Base-by-base conservation (phyloP, 2,329 filamentous ascomycete species). In the Colletotrichum sp. region DNA sequence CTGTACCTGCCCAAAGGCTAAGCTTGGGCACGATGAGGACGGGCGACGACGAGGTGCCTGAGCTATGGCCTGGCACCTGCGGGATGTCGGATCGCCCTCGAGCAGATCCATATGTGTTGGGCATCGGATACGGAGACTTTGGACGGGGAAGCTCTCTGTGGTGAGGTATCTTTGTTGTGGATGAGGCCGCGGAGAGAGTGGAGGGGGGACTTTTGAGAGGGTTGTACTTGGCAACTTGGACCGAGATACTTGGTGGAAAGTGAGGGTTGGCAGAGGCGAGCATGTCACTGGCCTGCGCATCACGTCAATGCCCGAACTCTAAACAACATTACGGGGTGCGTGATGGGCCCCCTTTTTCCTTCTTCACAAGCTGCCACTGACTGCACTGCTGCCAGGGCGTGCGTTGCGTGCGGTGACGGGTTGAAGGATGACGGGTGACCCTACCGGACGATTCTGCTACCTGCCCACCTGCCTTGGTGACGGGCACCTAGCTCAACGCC, bases 241-340 rank as follows among this genome's bases (percentile, higher is more conserved):
- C 18, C 30, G 2, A 28, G 59, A 34, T 36, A 63, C 59, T 34
- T 63, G 59, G 0, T 1, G 30, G 18, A 12, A 10, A 36, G 34
- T 52, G 48, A 24, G 13, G 22, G 57, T 22, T 48, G 18, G 69
- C 36, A 36, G 16, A n/a, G 44, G 44, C 9, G 32, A 22, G 9
- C 60, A 75, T 66, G 72, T 75, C 68, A 75, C 63, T 62, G 30
- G 24, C 44, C 26, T 28, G 48, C 57, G 62, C 22, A 75, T 73
- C 73, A 68, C 65, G 70, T 76, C 74, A 76, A 69, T 69, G 74
- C 64, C 48, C 30, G 22, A 76, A 76, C 64, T 76, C 64, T 74
- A 71, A 71, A 65, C 68, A 26, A 30, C n/a, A 26, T 30, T 64
- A 67, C 48, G 62, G 30, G 36, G 72, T 22, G 60, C 28, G 62